Percentiles rank a stretch among this genome's conserved stretches.
phyloP scores from a whole-genome alignment of 2,329 filamentous ascomycete species.

The Tolypocladium amazonense region DNA sequence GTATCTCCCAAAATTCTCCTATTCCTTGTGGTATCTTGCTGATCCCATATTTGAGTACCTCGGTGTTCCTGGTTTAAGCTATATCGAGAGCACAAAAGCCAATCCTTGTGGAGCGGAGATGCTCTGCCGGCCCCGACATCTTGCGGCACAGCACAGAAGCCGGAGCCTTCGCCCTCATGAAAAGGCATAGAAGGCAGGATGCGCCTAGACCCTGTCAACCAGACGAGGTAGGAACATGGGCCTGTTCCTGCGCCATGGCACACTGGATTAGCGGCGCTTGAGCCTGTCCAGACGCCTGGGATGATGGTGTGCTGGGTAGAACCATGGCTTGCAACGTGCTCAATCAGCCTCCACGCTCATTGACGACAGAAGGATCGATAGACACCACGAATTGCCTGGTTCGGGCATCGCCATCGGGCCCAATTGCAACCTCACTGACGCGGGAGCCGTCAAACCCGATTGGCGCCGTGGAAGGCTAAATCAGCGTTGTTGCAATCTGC shows the following conservation, averaged over 20 bases:
- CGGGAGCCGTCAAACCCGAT: background rate
- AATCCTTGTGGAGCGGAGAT: background rate
- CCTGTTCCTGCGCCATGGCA: background rate
- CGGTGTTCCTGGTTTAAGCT: too few species aligned
- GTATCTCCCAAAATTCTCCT: background rate
- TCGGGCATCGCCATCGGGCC: background rate
- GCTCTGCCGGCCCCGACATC: background rate
- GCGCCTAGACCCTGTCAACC: background rate
- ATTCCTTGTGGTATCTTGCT: background rate
- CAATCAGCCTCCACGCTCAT: background rate
- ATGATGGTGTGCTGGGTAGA: background rate
- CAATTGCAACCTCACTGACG: background rate
- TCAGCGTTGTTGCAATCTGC: background rate
- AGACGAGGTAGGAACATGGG: too few species aligned
- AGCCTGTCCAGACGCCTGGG: background rate
- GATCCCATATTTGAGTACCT: background rate
- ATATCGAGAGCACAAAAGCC: background rate
- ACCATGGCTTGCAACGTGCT: background rate
- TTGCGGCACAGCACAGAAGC: too few species aligned
- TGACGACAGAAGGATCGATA: background rate
- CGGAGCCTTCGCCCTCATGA: background rate
- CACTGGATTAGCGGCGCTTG: background rate
- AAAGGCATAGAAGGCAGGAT: background rate
- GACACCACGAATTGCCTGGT: background rate
- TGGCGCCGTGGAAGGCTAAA: background rate